phyloP scores from a whole-genome alignment of 2,329 filamentous ascomycete genomes.

The Microsporum ferrugineum region DNA sequence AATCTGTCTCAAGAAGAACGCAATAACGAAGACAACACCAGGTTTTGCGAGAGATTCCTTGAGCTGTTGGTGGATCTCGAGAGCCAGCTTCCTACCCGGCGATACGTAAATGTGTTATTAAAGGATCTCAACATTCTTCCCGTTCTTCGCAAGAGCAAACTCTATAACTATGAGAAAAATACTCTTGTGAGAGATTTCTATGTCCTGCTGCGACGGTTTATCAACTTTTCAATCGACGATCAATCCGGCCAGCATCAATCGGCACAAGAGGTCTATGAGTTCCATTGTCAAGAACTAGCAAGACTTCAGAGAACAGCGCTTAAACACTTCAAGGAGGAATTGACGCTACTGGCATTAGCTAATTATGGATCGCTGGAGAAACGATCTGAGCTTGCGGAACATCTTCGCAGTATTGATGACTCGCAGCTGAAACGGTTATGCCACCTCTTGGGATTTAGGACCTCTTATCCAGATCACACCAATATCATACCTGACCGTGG shows the following conservation, averaged over 20 bases:
- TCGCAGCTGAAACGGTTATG: conserved; percentile 62
- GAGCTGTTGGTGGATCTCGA: conserved; percentile 84
- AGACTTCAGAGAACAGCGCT: conserved; percentile 66
- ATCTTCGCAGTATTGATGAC: conserved; percentile 62
- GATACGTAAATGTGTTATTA: conserved; percentile 82
- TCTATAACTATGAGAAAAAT: conserved; percentile 65
- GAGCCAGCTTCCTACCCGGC: conserved; percentile 83
- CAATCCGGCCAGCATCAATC: conserved; percentile 70
- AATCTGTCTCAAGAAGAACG: conserved; percentile 40
- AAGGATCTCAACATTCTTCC: conserved; percentile 75
- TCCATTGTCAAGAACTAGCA: conserved; percentile 65
- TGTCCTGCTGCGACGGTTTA: conserved; percentile 72
- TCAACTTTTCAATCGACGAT: conserved; percentile 81
- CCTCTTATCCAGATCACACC: conserved; percentile 63
- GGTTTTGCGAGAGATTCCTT: conserved; percentile 85
- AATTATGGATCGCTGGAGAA: conserved; percentile 85
- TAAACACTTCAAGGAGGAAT: conserved; percentile 75
- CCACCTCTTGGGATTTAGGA: conserved; percentile 62
- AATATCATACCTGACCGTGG: conserved; percentile 50
- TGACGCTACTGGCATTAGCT: conserved; percentile 81
- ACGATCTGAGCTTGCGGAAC: conserved; percentile 62
- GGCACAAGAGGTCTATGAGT: conserved; percentile 61
- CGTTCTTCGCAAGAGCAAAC: conserved; percentile 63
- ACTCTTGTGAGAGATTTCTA: conserved; percentile 69
- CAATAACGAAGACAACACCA: conserved; percentile 47